phyloP scores from a whole-genome alignment of 2,329 filamentous ascomycete genomes.

The Curvularia spicifera region DNA sequence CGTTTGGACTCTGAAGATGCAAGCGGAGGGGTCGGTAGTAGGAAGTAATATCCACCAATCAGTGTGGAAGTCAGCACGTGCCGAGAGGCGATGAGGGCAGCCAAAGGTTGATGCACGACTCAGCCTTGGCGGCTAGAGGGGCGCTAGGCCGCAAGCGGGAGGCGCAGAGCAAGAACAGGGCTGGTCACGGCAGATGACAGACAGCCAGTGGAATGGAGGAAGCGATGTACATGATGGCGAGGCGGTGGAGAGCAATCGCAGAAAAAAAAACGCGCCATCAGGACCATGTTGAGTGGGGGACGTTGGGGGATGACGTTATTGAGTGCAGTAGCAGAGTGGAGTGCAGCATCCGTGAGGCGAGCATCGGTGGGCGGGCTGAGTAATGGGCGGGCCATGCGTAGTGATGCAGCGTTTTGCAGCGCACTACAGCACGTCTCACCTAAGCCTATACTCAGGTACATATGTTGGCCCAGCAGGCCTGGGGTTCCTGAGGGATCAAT shows the following conservation, averaged over 20 bases:
- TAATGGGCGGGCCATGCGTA: slow-evolving; percentile 2
- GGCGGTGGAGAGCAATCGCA: not conserved
- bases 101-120: not conserved
- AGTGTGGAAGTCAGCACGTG: not conserved
- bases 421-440: slow-evolving; percentile 8
- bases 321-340: slow-evolving; percentile 5
- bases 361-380: slow-evolving; percentile 10
- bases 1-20: not conserved
- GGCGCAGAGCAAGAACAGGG: not conserved
- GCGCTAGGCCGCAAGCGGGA: slow-evolving; percentile 6
- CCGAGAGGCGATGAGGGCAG: not conserved
- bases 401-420: slow-evolving; percentile 5
- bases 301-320: slow-evolving; percentile 12
- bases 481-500: not conserved
- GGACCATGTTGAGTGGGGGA: slow-evolving; percentile 1
- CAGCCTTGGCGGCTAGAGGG: slow-evolving; percentile 14
- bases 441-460: slow-evolving; percentile 9
- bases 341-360: slow-evolving; percentile 6
- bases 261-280: not conserved
- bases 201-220: not conserved
- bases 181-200: not conserved
- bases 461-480: not conserved
- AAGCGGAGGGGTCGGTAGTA: not conserved
- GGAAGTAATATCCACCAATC: not conserved
- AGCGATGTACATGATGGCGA: not conserved